These are phyloP conservation scores for Alternaria brassicicola DNA, from an alignment of 2,329 filamentous ascomycete species.

Conservation along the genomic window DNA sequence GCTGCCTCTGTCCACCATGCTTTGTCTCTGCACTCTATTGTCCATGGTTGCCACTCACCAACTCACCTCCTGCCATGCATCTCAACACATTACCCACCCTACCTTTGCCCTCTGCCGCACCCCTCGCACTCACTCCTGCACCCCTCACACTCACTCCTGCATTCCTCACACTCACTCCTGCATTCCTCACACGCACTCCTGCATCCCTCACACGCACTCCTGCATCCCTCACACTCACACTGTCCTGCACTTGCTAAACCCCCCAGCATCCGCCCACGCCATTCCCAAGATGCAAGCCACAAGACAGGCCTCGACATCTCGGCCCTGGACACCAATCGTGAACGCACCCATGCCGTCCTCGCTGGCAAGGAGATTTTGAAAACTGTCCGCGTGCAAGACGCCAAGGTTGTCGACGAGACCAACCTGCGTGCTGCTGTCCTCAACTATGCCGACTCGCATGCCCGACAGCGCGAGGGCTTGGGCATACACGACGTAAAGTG, in stretches of 20 bases:
- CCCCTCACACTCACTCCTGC: too few relatives aligned
- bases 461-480: conserved; percentile 63
- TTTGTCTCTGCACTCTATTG: neutral
- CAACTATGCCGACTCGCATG: conserved; percentile 59
- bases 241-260: conserved; percentile 13
- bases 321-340: conserved; percentile 67
- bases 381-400: conserved; percentile 64
- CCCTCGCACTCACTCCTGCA: too few relatives aligned
- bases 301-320: conserved; percentile 69
- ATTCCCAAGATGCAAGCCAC: conserved; percentile 64
- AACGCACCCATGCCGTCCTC: conserved; percentile 67
- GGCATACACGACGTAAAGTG: conserved; percentile 71
- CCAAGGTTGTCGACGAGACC: conserved; percentile 65
- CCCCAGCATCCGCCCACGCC: conserved; percentile 52
- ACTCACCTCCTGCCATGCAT: conserved; percentile 14
- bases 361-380: conserved; percentile 71
- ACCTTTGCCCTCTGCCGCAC: neutral
- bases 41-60: neutral
- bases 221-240: neutral
- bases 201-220: neutral
- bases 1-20: neutral
- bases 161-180: too few relatives aligned
- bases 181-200: too few relatives aligned
- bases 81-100: neutral
- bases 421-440: conserved; percentile 67